Evolutionary conservation across 2,329 filamentous ascomycete species (phyloP), one percentile per base, ranked within the genome.

Genomic region (Aspergillus neoniger): DNA sequence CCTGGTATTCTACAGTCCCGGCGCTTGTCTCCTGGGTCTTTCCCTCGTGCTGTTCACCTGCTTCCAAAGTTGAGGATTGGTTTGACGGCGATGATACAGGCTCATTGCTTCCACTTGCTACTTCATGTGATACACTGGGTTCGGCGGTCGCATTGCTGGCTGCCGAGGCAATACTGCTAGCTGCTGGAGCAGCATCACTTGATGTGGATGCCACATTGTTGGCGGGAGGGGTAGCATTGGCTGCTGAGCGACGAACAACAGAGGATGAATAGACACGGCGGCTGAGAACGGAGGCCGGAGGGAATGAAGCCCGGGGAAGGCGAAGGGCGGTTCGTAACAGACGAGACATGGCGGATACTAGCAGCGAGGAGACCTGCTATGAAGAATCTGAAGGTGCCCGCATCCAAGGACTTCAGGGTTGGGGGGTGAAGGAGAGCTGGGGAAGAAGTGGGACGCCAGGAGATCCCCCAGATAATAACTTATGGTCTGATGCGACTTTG

Each of bases 301-400:
- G 56, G 5, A 41, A 23, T 32, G 60, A 23, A n/a, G 39, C 32
- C 48, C 54, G 63, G 15, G 50, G 49, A 14, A 59, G 57, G 14
- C 59, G 63, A 21, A 63, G 17, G 23, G 63, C n/a, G 1, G 53
- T 49, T 41, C 55, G 44, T 21, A 65, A 54, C 38, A 66, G 55
- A 12, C 57, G 58, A 44, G 39, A 23, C 65, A 67, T 65, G 36
- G 19, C 58, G 39, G 12, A 9, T 32, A 50, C n/a, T 32, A 28
- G 25, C 47, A 12, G 47, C 47, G n/a, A 12, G 47, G 15, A 30
- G 15, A 6, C 23, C 25, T 17, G 25, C 23, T 50, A 30, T 9
- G 25, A 1, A 19, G 15, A 32, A 9, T 8, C 4, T 25, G 7
- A 21, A 48, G 44, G 21, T 10, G 25, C 44, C 14, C 41, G 19